These are phyloP conservation scores for Chrysanthemum seticuspe DNA, from an alignment of 129 eudicot species.

Conservation along the genomic window DNA sequence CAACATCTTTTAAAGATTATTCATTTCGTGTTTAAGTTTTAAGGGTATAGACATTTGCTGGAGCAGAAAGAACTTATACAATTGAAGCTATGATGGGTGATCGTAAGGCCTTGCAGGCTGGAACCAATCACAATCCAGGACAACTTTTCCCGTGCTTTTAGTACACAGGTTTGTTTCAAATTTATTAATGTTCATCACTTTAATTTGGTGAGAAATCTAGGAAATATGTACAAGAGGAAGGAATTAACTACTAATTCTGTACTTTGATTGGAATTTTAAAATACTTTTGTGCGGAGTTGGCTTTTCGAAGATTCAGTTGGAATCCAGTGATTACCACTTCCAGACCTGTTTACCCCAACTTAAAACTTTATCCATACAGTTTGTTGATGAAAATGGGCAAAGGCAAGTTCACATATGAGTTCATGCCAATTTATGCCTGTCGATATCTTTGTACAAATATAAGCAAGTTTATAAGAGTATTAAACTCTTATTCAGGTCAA, in stretches of 20 bases:
- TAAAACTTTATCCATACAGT: conserved; percentile 44
- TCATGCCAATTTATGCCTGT: background rate
- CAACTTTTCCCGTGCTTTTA: too few relatives aligned
- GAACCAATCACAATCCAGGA: too few relatives aligned
- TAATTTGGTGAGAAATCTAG: background rate
- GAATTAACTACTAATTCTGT: background rate
- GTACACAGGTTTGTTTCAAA: too few relatives aligned
- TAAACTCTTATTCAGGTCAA: too few relatives aligned
- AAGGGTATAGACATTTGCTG: conserved; percentile 94
- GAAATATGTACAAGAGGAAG: background rate
- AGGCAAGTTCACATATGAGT: conserved; percentile 21
- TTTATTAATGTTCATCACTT: too few relatives aligned
- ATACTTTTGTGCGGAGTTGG: background rate
- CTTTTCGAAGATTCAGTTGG: conserved; percentile 10
- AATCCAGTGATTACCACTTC: conserved; percentile 15
- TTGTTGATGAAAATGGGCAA: conserved; percentile 87
- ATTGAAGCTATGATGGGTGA: conserved; percentile 99
- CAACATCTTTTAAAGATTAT: background rate
- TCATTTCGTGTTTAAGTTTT: background rate
- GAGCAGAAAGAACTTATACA: conserved; percentile 89
- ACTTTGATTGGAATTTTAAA: background rate
- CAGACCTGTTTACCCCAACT: background rate
- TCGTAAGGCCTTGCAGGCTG: too few relatives aligned
- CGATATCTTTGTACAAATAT: too few relatives aligned
- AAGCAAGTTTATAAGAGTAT: too few relatives aligned